Conservation (phyloP, 139 green algal genomes). For the Chlorella sp. region DNA sequence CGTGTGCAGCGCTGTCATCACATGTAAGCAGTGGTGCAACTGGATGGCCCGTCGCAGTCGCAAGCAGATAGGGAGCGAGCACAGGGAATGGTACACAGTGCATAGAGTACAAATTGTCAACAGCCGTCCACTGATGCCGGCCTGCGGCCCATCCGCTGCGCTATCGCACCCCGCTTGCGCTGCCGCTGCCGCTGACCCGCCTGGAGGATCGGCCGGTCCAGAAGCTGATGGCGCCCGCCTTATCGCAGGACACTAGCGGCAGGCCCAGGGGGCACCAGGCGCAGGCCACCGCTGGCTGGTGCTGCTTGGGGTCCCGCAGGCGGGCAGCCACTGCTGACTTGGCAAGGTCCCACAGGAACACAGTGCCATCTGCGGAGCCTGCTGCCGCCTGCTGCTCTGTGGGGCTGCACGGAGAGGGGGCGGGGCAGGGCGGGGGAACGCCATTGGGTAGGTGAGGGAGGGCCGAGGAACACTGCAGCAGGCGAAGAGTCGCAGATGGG, state of each 20-base stretch:
- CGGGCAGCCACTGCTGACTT: not conserved
- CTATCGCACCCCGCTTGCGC: not conserved
- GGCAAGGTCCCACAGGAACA: conserved; percentile 60
- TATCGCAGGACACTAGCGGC: conserved; percentile 48
- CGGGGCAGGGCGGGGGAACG: too few species aligned
- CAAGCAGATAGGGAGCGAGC: too few species aligned
- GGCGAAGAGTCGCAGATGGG: too few species aligned
- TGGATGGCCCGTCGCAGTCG: too few species aligned
- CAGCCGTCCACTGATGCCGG: too few species aligned
- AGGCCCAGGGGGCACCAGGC: conserved; percentile 48
- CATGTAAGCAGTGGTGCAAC: too few species aligned
- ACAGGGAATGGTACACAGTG: too few species aligned
- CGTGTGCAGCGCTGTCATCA: too few species aligned
- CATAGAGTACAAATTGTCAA: too few species aligned
- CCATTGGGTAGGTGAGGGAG: too few species aligned
- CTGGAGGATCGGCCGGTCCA: conserved; percentile 19
- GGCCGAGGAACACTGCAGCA: too few species aligned
- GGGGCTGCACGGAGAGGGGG: conserved; percentile 37
- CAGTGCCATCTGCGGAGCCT: conserved; percentile 48
- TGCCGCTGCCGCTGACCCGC: not conserved
- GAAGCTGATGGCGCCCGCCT: conserved; percentile 42
- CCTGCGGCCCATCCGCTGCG: too few species aligned
- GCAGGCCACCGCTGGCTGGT: conserved; percentile 18
- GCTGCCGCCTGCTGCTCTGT: conserved; percentile 50
- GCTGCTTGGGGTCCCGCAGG: conserved; percentile 11